Percentiles rank a stretch among this genome's conserved stretches.
These are phyloP conservation scores for Rutidosis leptorrhynchoides DNA, from an alignment of 129 eudicot genomes.

Conservation along the genomic window DNA sequence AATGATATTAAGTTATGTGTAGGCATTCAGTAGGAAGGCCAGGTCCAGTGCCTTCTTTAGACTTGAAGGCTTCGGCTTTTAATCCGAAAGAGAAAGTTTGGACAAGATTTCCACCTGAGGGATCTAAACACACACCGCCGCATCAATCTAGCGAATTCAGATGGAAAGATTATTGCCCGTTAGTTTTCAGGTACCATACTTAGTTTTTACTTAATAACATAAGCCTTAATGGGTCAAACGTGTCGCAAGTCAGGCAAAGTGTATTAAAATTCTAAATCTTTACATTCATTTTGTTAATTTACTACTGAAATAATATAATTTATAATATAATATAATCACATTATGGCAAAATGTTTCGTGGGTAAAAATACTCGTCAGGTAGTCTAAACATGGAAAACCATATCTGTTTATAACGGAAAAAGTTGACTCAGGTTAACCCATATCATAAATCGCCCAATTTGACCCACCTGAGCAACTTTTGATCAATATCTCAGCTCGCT, in stretches of 20 bases:
- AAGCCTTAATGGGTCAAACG: neutral
- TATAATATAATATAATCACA: neutral
- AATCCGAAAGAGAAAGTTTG: constrained; percentile 80
- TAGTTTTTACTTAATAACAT: too few relatives aligned
- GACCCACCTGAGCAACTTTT: neutral
- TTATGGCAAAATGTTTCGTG: too few relatives aligned
- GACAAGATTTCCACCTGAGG: constrained; percentile 89
- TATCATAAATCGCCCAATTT: neutral
- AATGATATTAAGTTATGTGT: constrained; percentile 12
- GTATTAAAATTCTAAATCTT: neutral
- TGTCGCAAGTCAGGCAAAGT: neutral
- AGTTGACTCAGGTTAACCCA: neutral
- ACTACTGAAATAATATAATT: neutral
- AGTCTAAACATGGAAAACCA: too few relatives aligned
- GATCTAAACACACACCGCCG: constrained; percentile 83
- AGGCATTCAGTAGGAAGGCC: constrained; percentile 96
- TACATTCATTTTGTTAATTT: neutral
- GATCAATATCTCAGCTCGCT: neutral
- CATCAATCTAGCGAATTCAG: constrained; percentile 71
- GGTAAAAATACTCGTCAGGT: too few relatives aligned
- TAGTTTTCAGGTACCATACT: constrained; percentile 68
- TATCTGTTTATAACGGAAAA: too few relatives aligned
- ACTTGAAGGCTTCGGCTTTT: constrained; percentile 76
- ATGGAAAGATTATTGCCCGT: constrained; percentile 92
- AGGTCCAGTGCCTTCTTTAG: constrained; percentile 75